phyloP scores from a whole-genome alignment of 192 early-diverging fungal species.

The Jimgerdemannia flammicorona region DNA sequence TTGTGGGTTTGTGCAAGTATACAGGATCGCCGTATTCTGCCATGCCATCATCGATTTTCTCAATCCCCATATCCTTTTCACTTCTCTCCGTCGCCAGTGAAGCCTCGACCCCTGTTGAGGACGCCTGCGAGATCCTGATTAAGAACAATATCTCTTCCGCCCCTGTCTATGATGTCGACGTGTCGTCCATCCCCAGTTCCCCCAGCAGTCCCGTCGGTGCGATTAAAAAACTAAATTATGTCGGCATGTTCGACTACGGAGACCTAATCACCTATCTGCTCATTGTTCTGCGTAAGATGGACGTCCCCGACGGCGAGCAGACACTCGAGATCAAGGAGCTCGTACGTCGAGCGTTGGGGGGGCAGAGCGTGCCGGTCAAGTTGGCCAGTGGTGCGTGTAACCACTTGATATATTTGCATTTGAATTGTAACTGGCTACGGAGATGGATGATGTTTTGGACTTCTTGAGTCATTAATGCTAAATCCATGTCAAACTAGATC shows the following conservation, averaged over 20 bases:
- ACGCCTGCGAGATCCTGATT: slow-evolving; percentile 69
- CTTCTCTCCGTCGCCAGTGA: slow-evolving; percentile 26
- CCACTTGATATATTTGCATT: neutral
- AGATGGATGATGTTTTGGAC: no score
- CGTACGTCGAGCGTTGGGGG: slow-evolving; percentile 42
- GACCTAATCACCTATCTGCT: slow-evolving; percentile 78
- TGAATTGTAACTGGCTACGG: no score
- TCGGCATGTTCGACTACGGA: slow-evolving; percentile 87
- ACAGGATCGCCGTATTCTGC: no score
- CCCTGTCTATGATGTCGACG: slow-evolving; percentile 62
- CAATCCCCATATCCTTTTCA: no score
- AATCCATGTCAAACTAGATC: slow-evolving; percentile 34
- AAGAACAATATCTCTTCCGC: slow-evolving; percentile 76
- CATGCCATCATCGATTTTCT: no score
- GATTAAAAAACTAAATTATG: slow-evolving; percentile 42
- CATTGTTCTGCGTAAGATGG: slow-evolving; percentile 41
- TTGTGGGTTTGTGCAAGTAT: no score
- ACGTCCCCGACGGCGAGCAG: slow-evolving; percentile 38
- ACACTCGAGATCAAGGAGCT: slow-evolving; percentile 39
- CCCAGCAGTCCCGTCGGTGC: slow-evolving; percentile 4
- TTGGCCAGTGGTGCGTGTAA: slow-evolving; percentile 51
- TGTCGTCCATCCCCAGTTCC: neutral
- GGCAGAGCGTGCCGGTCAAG: slow-evolving; percentile 55
- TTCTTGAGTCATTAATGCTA: no score
- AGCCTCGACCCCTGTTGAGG: slow-evolving; percentile 56